Evolutionary conservation across 2,329 filamentous ascomycete genomes (phyloP), one percentile per base, ranked within the genome.

Genomic region (Geosmithia morbida): DNA sequence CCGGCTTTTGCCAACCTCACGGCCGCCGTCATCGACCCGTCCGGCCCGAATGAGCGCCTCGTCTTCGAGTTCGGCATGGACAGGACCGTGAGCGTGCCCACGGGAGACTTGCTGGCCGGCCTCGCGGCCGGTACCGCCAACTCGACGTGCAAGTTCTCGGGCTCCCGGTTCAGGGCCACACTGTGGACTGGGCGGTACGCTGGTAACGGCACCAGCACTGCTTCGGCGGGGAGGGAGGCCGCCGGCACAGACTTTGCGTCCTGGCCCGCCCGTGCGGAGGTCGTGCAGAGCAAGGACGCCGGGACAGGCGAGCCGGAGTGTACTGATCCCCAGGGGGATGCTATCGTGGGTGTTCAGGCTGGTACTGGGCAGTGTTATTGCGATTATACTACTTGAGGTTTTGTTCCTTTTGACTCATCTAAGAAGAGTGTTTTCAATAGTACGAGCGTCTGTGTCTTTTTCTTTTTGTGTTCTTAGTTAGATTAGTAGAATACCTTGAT

Each of bases 181-280:
- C 60, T 85, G 2, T 85, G 81, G 64, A 82, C 77, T n/a, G 59
- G 66, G 1, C 58, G 63, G 2, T 50, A 50, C 45, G 40, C 54
- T 39, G 50, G 50, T 43, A 43, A 55, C 40, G 48, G 48, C 30
- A 40, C 50, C 29, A 41, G 51, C 16, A 42, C 20, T 7, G 19
- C 30, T 22, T n/a, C 50, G 26, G 41, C 51, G 16, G 41, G 19
- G 10, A n/a, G 14, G 20, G 13, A 39, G 37, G 29, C 10, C 8
- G 22, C 22, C 11, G 29, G 33, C 14, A 39, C 37, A 10, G 56
- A 54, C 20, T 71, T 67, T 53, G 53, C 60, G 14, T 53, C 61
- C 1, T 83, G 79, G 79, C 75, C 77, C 0, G 79, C 70, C 48
- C 71, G 75, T 17, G 70, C 80, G 2, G 70, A 76, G 45, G 62